phyloP scores from a whole-genome alignment of 2,329 filamentous ascomycete genomes.

The Fusarium coffeatum region DNA sequence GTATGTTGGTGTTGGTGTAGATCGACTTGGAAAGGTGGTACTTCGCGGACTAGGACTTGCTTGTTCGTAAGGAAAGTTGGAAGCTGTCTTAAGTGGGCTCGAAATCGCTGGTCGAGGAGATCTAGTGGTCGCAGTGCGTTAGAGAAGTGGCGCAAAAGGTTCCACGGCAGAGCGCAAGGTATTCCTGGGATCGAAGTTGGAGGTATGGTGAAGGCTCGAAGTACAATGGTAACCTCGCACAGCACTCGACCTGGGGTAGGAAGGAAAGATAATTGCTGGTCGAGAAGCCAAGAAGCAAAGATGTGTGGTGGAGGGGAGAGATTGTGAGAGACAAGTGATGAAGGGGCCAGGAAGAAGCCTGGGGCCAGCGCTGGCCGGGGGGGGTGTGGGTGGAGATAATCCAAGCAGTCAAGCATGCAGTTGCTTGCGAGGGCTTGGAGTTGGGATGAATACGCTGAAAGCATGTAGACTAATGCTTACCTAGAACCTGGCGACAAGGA shows the following conservation, averaged over 20 bases:
- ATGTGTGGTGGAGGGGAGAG: slow-evolving; percentile 40
- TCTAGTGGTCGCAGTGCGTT: slow-evolving; percentile 51
- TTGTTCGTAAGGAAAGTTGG: slow-evolving; percentile 56
- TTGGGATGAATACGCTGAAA: slow-evolving; percentile 37
- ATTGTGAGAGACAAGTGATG: slow-evolving; percentile 42
- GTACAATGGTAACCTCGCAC: slow-evolving; percentile 43
- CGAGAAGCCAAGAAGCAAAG: slow-evolving; percentile 29
- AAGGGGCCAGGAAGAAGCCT: slow-evolving; percentile 39
- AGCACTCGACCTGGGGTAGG: slow-evolving; percentile 34
- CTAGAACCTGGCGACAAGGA: slow-evolving; percentile 44
- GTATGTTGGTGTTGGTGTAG: slow-evolving; percentile 45
- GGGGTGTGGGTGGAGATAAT: slow-evolving; percentile 42
- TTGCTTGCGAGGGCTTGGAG: slow-evolving; percentile 19
- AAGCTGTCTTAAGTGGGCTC: slow-evolving; percentile 62
- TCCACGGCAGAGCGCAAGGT: slow-evolving; percentile 44
- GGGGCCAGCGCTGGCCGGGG: slow-evolving; percentile 33
- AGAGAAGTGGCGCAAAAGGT: slow-evolving; percentile 35
- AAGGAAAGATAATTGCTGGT: slow-evolving; percentile 28
- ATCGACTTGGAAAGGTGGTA: slow-evolving; percentile 37
- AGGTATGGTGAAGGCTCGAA: slow-evolving; percentile 40
- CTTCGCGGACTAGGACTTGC: slow-evolving; percentile 55
- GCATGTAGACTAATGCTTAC: slow-evolving; percentile 41
- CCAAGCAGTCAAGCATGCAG: slow-evolving; percentile 20
- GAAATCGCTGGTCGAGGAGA: slow-evolving; percentile 60
- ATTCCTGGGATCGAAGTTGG: slow-evolving; percentile 26